Evolutionary conservation across 1,284 basidiomycete species (phyloP).

Genomic region (Entoloma clypeatum): DNA sequence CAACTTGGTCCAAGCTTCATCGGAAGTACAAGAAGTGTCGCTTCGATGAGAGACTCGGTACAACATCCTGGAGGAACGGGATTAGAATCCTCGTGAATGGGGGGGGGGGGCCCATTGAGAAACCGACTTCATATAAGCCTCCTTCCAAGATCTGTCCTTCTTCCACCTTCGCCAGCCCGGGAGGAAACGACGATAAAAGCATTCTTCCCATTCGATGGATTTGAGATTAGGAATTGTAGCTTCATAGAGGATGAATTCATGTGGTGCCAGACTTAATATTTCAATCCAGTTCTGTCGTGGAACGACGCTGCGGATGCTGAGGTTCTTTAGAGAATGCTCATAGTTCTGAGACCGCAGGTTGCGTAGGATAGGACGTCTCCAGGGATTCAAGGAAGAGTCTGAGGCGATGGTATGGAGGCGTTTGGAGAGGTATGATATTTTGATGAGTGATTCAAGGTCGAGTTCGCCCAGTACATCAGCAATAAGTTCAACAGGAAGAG

Average conservation of each 20-base stretch:
- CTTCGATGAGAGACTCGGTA: slow-evolving; percentile 64
- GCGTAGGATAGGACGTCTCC: slow-evolving; percentile 63
- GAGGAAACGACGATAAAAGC: slow-evolving; percentile 63
- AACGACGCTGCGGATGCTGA: slow-evolving; percentile 56
- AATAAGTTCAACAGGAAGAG: slow-evolving; percentile 68
- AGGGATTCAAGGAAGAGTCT: slow-evolving; percentile 65
- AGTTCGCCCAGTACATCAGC: slow-evolving; percentile 68
- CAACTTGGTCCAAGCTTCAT: slow-evolving; percentile 80
- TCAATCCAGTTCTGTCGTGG: slow-evolving; percentile 75
- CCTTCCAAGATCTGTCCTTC: slow-evolving; percentile 58
- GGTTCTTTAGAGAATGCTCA: slow-evolving; percentile 48
- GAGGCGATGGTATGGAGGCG: slow-evolving; percentile 52
- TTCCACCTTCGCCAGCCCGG: slow-evolving; percentile 71
- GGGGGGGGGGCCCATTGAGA: neutral
- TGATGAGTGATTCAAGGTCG: slow-evolving; percentile 56
- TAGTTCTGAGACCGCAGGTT: slow-evolving; percentile 47
- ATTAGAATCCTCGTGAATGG: slow-evolving; percentile 6
- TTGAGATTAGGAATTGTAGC: slow-evolving; percentile 62
- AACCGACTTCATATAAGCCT: slow-evolving; percentile 55
- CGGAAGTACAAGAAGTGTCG: slow-evolving; percentile 62
- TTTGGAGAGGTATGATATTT: slow-evolving; percentile 54
- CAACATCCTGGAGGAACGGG: slow-evolving; percentile 41
- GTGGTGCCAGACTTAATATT: slow-evolving; percentile 54
- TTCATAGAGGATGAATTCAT: slow-evolving; percentile 61
- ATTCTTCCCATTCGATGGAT: slow-evolving; percentile 65